Conservation (phyloP, 768 basidiomycete genomes). For the Trichaptum fuscoviolaceum region DNA sequence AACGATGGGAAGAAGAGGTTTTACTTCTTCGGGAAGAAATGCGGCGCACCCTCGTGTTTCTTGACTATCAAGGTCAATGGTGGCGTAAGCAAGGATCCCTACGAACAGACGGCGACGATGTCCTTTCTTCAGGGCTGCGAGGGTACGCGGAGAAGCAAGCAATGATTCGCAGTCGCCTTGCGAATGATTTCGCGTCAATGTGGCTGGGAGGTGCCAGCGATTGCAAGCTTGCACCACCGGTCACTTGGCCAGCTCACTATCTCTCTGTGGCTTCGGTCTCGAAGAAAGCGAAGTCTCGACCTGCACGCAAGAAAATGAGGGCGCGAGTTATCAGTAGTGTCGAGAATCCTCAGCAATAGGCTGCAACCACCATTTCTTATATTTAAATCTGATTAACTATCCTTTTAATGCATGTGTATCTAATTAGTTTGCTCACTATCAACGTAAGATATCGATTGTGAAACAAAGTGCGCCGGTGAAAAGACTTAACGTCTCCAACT, state of each 20-base stretch:
- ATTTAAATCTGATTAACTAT: not conserved
- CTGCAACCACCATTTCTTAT: not conserved
- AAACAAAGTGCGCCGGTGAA: no score
- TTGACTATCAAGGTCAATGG: conserved; percentile 15
- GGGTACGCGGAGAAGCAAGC: conserved; percentile 10
- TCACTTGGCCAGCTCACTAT: not conserved
- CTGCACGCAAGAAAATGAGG: not conserved
- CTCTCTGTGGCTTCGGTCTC: not conserved
- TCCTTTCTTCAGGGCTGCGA: not conserved
- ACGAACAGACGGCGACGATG: not conserved
- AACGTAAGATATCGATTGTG: no score
- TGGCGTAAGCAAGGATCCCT: conserved; percentile 13
- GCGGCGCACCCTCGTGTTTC: conserved; percentile 19
- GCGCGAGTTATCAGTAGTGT: not conserved
- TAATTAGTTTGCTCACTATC: no score
- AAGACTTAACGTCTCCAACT: no score
- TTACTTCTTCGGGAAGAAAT: conserved; percentile 31
- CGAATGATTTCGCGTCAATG: not conserved
- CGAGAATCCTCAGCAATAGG: not conserved
- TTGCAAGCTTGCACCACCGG: not conserved
- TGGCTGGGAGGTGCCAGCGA: not conserved
- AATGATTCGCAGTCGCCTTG: not conserved
- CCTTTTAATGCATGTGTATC: not conserved
- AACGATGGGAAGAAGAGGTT: conserved; percentile 32
- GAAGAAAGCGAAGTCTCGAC: not conserved